phyloP scores from a whole-genome alignment of 2,329 filamentous ascomycete species.

The Thermothelomyces thermophilus region DNA sequence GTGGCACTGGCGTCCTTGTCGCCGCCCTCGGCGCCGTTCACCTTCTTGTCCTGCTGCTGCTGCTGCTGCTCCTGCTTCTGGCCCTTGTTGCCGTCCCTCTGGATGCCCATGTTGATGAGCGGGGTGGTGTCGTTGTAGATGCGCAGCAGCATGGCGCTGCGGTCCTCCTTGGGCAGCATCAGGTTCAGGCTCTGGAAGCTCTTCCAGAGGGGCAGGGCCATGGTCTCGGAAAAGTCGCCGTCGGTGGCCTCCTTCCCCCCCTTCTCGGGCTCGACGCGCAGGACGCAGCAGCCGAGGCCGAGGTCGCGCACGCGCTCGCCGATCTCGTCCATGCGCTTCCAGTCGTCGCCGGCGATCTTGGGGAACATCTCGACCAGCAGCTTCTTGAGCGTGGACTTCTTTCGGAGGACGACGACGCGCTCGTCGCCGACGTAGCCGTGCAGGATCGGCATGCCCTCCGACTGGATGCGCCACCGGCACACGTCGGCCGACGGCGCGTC shows the following conservation, averaged over 20 bases:
- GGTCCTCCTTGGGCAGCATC: constrained; percentile 97
- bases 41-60: constrained; percentile 9
- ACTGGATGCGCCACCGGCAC: constrained; percentile 92
- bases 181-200: constrained; percentile 87
- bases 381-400: constrained; percentile 71
- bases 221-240: constrained; percentile 59
- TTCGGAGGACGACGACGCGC: constrained; percentile 66
- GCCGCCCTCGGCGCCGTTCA: constrained; percentile 7
- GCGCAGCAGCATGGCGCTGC: constrained; percentile 82
- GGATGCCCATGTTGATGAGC: constrained; percentile 62
- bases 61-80: constrained; percentile 29
- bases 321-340: constrained; percentile 76
- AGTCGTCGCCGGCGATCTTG: constrained; percentile 68
- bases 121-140: constrained; percentile 86
- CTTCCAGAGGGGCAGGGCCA: constrained; percentile 91
- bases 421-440: constrained; percentile 81
- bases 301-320: constrained; percentile 74
- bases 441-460: constrained; percentile 84
- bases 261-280: constrained; percentile 72
- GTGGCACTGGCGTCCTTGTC: constrained; percentile 1
- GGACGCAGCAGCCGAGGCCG: constrained; percentile 84
- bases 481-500: constrained; percentile 80
- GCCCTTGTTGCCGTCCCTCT: constrained; percentile 41
- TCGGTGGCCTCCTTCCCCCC: constrained; percentile 28
- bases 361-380: constrained; percentile 97